Evolutionary conservation across 2,329 filamentous ascomycete genomes (phyloP), one percentile per base, ranked within the genome.

Genomic region (Aspergillus fumigatiaffinis): DNA sequence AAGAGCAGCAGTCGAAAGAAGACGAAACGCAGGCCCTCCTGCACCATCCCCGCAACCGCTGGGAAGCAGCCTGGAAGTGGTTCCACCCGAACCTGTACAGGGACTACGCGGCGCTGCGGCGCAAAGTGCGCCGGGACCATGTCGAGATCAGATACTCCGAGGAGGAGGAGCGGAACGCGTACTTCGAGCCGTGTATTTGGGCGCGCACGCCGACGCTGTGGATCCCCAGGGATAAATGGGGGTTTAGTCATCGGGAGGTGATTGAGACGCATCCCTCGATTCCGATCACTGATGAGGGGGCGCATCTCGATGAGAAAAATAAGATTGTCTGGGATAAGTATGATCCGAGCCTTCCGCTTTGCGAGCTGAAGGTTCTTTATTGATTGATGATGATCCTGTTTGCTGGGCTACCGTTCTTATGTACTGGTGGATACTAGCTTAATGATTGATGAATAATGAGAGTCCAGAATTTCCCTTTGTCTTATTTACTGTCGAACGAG

Each of bases 201-300:
- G 81, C 83, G 58, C 64, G 79, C 52, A 76, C 82, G 3, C 89
- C 89, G 0, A 78, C 88, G 38, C 77, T 96, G 3, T 96, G 92
- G 92, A 89, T 96, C 26, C 91, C 92, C 0, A 80, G 84, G 55
- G 92, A 96, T 68, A 75, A 81, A 1, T 85, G 86, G 50, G 89
- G 91, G 3, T 83, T 96, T 41, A 91, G 87, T 54, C 82, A 80
- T 62, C 87, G 92, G 68, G 91, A 96, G 73, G 80, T 94, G 35
- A 79, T 80, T n/a, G 87, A 92, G 61, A 91, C 89, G 1, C 79
- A 80, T 64, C 82, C 82, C 60, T 79, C 87, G n/a, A 89, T 91
- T 42, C 84, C 84, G 0, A 93, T 93, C 53, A 93, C 89, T 0
- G 91, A 96, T 68, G 87, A 90, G 61, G 87, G 85, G 3, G 89